Percentiles rank a stretch among this genome's conserved stretches.
These are phyloP conservation scores for Claviceps sp. DNA, from an alignment of 2,329 filamentous ascomycete genomes.

Conservation along the genomic window DNA sequence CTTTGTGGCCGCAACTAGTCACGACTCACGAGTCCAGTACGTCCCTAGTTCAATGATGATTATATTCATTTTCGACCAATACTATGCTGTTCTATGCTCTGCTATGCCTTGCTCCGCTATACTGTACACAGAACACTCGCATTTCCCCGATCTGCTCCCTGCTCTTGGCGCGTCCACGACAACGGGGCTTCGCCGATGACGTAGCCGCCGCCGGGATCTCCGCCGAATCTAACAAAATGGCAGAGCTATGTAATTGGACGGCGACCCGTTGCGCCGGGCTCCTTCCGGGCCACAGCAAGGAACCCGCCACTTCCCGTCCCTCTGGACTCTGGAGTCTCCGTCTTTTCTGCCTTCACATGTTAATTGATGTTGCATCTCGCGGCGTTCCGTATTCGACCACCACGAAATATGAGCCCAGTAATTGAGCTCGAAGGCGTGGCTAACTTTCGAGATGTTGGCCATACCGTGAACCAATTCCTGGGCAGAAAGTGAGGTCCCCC, in stretches of 20 bases:
- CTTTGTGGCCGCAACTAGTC: no score
- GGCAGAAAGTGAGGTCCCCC: constrained; percentile 32
- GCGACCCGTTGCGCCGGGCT: background rate
- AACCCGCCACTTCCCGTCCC: background rate
- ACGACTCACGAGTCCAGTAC: no score
- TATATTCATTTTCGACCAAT: no score
- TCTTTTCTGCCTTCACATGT: background rate
- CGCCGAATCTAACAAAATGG: background rate
- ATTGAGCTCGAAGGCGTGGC: constrained; percentile 29
- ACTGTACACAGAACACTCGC: no score
- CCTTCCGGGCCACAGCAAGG: background rate
- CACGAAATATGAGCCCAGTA: constrained; percentile 4
- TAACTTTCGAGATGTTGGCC: constrained; percentile 68
- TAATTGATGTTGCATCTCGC: background rate
- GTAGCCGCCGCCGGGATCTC: background rate
- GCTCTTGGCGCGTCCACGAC: background rate
- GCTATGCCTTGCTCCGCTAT: no score
- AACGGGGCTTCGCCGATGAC: background rate
- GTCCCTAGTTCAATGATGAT: no score
- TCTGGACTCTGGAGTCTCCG: background rate
- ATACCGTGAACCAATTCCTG: constrained; percentile 47
- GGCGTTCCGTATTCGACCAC: background rate
- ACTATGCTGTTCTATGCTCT: no score
- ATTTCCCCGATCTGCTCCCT: no score
- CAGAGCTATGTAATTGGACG: background rate